phyloP scores from a whole-genome alignment of 2,329 filamentous ascomycete genomes.

The Trichoderma simmonsii region DNA sequence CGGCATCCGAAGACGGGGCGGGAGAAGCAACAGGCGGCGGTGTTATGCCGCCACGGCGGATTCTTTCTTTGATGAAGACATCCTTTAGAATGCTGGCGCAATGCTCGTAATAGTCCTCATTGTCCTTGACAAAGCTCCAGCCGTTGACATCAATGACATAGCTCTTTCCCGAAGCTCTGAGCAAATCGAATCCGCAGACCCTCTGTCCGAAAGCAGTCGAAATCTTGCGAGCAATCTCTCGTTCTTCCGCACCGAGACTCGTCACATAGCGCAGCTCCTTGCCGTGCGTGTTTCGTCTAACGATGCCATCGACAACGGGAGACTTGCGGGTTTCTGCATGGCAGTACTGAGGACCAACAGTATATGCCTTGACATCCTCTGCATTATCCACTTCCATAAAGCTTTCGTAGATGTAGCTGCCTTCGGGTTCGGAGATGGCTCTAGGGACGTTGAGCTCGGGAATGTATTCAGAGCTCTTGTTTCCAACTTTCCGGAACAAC shows the following conservation, averaged over 20 bases:
- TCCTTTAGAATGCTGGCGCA: constrained; percentile 82
- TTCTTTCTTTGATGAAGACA: constrained; percentile 80
- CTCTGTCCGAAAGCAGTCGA: constrained; percentile 88
- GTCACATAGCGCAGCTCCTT: constrained; percentile 97
- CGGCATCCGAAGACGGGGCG: constrained; percentile 40
- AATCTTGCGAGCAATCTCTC: constrained; percentile 83
- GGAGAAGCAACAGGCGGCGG: constrained; percentile 52
- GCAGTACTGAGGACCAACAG: constrained; percentile 87
- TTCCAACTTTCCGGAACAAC: constrained; percentile 94
- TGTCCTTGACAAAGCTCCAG: constrained; percentile 99
- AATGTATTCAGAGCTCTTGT: constrained; percentile 97
- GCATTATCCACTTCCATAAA: constrained; percentile 96
- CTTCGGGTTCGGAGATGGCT: constrained; percentile 72
- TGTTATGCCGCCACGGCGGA: constrained; percentile 59
- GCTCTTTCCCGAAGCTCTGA: constrained; percentile 83
- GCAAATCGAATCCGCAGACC: constrained; percentile 92
- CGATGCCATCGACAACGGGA: constrained; percentile 92
- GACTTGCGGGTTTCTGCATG: constrained; percentile 97
- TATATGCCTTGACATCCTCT: constrained; percentile 98
- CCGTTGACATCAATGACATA: constrained; percentile 99
- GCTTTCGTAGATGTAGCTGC: constrained; percentile 95
- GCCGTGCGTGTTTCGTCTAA: constrained; percentile 92
- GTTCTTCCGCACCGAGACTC: constrained; percentile 74
- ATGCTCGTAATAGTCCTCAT: constrained; percentile 96
- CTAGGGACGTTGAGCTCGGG: constrained; percentile 71